phyloP scores from a whole-genome alignment of 2,329 filamentous ascomycete genomes.

The Microsporum canis region DNA sequence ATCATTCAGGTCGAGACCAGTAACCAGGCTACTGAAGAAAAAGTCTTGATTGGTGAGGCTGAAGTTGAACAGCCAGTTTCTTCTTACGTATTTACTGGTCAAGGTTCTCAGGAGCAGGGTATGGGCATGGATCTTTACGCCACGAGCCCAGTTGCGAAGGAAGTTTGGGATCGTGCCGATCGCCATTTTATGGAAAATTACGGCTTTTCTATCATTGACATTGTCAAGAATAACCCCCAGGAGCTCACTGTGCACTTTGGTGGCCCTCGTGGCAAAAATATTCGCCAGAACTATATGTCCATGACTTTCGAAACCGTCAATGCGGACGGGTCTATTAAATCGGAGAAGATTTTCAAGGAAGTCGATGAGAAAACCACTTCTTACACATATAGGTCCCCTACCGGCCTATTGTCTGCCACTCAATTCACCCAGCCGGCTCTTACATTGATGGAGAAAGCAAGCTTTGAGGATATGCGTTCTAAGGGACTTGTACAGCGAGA shows the following conservation, averaged over 20 bases:
- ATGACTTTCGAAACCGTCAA: slow-evolving; percentile 99
- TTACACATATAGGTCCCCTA: slow-evolving; percentile 94
- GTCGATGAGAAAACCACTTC: slow-evolving; percentile 85
- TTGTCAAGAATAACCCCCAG: slow-evolving; percentile 99
- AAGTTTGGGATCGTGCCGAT: slow-evolving; percentile 96
- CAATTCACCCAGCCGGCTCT: slow-evolving; percentile 97
- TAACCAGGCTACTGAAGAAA: slow-evolving; percentile 93
- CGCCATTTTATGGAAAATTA: slow-evolving; percentile 98
- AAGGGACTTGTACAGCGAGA: slow-evolving; percentile 93
- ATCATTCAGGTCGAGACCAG: slow-evolving; percentile 97
- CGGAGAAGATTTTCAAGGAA: slow-evolving; percentile 99
- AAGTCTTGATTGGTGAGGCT: slow-evolving; percentile 87
- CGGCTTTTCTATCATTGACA: slow-evolving; percentile 95
- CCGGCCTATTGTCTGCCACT: slow-evolving; percentile 86
- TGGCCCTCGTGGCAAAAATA: slow-evolving; percentile 90
- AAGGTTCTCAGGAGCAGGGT: slow-evolving; percentile 96
- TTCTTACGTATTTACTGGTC: slow-evolving; percentile 94
- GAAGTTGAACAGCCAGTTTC: slow-evolving; percentile 97
- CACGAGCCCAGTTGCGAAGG: slow-evolving; percentile 85
- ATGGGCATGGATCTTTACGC: slow-evolving; percentile 99
- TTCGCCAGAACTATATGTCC: slow-evolving; percentile 97
- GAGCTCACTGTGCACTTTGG: slow-evolving; percentile 98
- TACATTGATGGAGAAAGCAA: slow-evolving; percentile 98
- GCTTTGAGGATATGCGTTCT: slow-evolving; percentile 96
- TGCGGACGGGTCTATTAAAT: slow-evolving; percentile 84